phyloP scores from a whole-genome alignment of 192 early-diverging fungal species.

The Umbelopsis ramanniana region DNA sequence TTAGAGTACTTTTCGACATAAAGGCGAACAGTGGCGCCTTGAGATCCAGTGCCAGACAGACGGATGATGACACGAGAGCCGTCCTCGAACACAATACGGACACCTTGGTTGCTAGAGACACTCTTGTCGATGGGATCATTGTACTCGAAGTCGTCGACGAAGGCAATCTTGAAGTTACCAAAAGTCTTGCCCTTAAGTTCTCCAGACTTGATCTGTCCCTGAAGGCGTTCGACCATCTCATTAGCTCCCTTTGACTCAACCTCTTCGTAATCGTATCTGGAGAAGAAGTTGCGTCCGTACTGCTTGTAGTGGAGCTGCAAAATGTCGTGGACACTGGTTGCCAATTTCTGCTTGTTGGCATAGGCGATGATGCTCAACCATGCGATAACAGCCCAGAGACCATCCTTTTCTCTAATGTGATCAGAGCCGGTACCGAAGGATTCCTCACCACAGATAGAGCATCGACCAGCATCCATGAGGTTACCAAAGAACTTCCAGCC shows the following conservation, averaged over 20 bases:
- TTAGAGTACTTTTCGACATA: slow-evolving; percentile 93
- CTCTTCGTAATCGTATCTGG: slow-evolving; percentile 97
- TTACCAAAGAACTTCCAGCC: slow-evolving; percentile 98
- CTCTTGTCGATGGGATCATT: slow-evolving; percentile 89
- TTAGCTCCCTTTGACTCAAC: slow-evolving; percentile 80
- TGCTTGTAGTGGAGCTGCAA: slow-evolving; percentile 76
- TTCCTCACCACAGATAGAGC: slow-evolving; percentile 98
- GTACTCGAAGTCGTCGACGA: slow-evolving; percentile 92
- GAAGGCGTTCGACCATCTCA: slow-evolving; percentile 80
- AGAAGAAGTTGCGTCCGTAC: slow-evolving; percentile 98
- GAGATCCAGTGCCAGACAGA: slow-evolving; percentile 90
- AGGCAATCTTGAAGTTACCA: slow-evolving; percentile 67
- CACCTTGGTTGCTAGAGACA: slow-evolving; percentile 84
- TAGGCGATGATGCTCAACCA: slow-evolving; percentile 95
- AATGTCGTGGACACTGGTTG: slow-evolving; percentile 74
- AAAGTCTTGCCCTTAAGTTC: slow-evolving; percentile 67
- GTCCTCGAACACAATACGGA: slow-evolving; percentile 91
- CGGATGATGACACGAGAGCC: slow-evolving; percentile 92
- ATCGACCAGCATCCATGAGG: slow-evolving; percentile 93
- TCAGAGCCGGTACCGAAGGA: slow-evolving; percentile 98
- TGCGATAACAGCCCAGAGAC: slow-evolving; percentile 94
- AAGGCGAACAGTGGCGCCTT: slow-evolving; percentile 94
- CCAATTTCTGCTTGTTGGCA: slow-evolving; percentile 61
- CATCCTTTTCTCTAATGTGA: slow-evolving; percentile 99
- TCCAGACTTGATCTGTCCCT: slow-evolving; percentile 49